Conservation (phyloP, 345 rosid genomes). For the Citropsis articulata region DNA sequence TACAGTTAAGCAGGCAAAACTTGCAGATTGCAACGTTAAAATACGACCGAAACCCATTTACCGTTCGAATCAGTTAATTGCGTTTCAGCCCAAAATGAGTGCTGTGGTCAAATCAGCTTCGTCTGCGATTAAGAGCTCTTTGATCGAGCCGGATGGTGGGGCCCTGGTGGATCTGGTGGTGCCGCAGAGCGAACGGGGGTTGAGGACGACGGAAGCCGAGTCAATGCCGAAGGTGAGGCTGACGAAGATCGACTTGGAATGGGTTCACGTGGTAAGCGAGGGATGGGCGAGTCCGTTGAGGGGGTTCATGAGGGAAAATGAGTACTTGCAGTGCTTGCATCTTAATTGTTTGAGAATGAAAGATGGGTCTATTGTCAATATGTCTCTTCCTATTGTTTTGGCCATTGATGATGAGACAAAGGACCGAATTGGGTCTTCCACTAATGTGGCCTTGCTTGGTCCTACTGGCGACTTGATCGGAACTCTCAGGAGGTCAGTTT, state of each 20-base stretch:
- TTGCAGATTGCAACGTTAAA: slow-evolving; percentile 11
- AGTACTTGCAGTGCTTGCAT: slow-evolving; percentile 90
- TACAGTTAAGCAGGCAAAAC: background rate
- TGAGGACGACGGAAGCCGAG: slow-evolving; percentile 54
- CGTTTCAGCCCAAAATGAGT: slow-evolving; percentile 20
- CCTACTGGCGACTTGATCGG: slow-evolving; percentile 65
- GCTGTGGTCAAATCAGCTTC: slow-evolving; percentile 13
- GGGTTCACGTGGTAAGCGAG: slow-evolving; percentile 92
- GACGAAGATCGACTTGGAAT: slow-evolving; percentile 76
- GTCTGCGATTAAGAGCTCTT: slow-evolving; percentile 48
- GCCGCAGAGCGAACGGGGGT: slow-evolving; percentile 50
- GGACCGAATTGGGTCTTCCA: slow-evolving; percentile 56
- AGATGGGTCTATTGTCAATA: slow-evolving; percentile 65
- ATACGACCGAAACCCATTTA: slow-evolving; percentile 36
- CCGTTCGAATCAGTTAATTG: slow-evolving; percentile 34
- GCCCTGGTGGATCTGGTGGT: slow-evolving; percentile 64
- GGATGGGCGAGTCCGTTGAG: slow-evolving; percentile 96
- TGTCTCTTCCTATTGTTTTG: slow-evolving; percentile 96
- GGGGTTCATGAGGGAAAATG: slow-evolving; percentile 94
- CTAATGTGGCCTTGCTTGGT: slow-evolving; percentile 54
- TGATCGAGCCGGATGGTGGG: slow-evolving; percentile 97
- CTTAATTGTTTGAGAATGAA: slow-evolving; percentile 62
- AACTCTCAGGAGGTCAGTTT: slow-evolving; percentile 61
- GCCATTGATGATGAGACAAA: slow-evolving; percentile 80
- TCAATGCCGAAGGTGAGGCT: slow-evolving; percentile 63